Base-by-base conservation (phyloP, 2,329 filamentous ascomycete genomes). In the Lachnellula cervina region DNA sequence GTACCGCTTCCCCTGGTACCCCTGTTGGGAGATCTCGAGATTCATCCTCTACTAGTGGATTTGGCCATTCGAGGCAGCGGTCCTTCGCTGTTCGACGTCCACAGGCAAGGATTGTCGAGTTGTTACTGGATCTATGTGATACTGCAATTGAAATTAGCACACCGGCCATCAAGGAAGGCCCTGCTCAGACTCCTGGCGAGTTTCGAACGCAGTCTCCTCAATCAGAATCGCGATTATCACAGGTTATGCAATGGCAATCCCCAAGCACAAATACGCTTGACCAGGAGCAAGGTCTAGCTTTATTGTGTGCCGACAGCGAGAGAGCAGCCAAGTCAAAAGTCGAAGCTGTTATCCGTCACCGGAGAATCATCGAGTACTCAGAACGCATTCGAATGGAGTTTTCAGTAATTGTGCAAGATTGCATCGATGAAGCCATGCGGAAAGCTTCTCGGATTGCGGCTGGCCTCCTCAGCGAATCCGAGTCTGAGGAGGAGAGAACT, bases 311-410 rank as follows among this genome's bases (percentile, higher is more conserved):
- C 14, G 94, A 99, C 68, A 97, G 92, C 0, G 90, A 94, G 70
- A 86, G 82, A 66, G 82, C 90, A 40, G 89, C 92, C 25, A 89
- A 86, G 66, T 82, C 88, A 45, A 99, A 99, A 70, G 89, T 97
- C 1, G 94, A 99, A 66, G 89, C 93, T 4, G 89, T 97, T 6
- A 85, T 95, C 61, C 88, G 94, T 35, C 90, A 97, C 71, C 87
- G 93, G 50, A 87, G 88, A 64, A 96, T 97, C 50, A 86, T 99
- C 34, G 94, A 99, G 70, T 99, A 99, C 69, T 87, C 92, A 0
- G 94, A 99, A 73, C 86, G 95, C 34, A 96, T 99, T 61, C 89
- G 95, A 4, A 82, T 97, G 47, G 94, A 99, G 67, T 96, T 97
- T 66, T 88, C 93, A 28, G 83, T 95, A 25, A 79, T 97, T 56